Evolutionary conservation across 176 grass and related monocot genomes (phyloP).

Genomic region (Musa acuminata): DNA sequence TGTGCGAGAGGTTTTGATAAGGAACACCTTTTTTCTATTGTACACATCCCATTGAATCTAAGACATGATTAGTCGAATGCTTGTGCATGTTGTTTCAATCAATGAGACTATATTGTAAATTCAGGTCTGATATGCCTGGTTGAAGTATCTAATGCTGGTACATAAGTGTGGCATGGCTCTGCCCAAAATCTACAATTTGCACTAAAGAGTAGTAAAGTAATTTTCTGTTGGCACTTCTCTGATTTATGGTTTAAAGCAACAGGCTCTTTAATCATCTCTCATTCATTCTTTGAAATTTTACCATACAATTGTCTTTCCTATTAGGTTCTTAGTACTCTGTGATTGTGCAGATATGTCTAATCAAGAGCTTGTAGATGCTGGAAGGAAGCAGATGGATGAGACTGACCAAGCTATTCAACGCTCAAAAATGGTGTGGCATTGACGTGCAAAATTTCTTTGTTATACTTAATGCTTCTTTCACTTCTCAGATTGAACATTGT

Average conservation of each 20-base stretch:
- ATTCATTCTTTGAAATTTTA: not conserved
- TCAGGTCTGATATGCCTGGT: too few species aligned
- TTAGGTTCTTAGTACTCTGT: not conserved
- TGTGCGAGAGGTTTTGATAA: too few species aligned
- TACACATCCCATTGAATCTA: too few species aligned
- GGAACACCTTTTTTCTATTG: too few species aligned
- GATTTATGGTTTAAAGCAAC: not conserved
- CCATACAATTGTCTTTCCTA: not conserved
- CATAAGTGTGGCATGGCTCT: not conserved
- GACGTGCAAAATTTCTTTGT: not conserved
- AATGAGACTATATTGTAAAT: too few species aligned
- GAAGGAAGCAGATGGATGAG: constrained; percentile 84
- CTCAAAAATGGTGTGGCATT: constrained; percentile 56
- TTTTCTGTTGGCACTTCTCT: not conserved
- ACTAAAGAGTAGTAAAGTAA: not conserved
- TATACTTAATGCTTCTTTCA: not conserved
- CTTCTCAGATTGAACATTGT: constrained; percentile 17
- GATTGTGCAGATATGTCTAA: constrained; percentile 74
- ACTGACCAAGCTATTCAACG: constrained; percentile 95
- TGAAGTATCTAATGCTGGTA: too few species aligned
- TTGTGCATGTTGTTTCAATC: too few species aligned
- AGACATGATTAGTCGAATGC: too few species aligned
- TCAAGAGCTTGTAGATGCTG: constrained; percentile 73
- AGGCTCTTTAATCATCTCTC: not conserved
- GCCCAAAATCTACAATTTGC: not conserved